phyloP scores from a whole-genome alignment of 2,329 filamentous ascomycete species.

The Fusarium dimerum region DNA sequence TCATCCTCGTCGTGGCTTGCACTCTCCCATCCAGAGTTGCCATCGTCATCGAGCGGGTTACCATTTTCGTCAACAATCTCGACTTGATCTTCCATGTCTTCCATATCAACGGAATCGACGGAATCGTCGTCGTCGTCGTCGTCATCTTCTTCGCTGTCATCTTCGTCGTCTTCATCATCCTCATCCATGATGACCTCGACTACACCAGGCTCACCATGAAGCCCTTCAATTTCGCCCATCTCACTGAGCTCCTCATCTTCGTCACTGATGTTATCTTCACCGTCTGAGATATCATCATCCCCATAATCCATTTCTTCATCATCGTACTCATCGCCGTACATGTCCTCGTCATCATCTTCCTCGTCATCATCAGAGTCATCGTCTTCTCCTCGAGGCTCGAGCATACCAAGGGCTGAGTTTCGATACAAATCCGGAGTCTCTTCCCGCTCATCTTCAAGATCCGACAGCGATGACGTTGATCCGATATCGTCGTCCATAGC shows the following conservation, averaged over 20 bases:
- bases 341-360: slow-evolving; percentile 77
- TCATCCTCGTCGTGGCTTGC: slow-evolving; percentile 59
- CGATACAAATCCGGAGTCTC: slow-evolving; percentile 97
- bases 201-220: slow-evolving; percentile 62
- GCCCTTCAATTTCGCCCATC: slow-evolving; percentile 82
- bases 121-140: slow-evolving; percentile 52
- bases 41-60: slow-evolving; percentile 60
- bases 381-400: slow-evolving; percentile 79
- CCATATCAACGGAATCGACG: slow-evolving; percentile 45
- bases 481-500: slow-evolving; percentile 83
- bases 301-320: slow-evolving; percentile 92
- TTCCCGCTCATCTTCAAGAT: slow-evolving; percentile 81
- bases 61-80: slow-evolving; percentile 66
- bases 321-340: slow-evolving; percentile 90
- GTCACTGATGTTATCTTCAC: slow-evolving; percentile 86
- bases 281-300: slow-evolving; percentile 79
- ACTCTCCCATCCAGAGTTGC: slow-evolving; percentile 62
- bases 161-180: slow-evolving; percentile 65
- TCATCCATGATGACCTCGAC: slow-evolving; percentile 80
- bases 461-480: slow-evolving; percentile 85
- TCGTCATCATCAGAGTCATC: slow-evolving; percentile 79
- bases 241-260: slow-evolving; percentile 81
- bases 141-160: slow-evolving; percentile 58
- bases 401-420: slow-evolving; percentile 92
- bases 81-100: slow-evolving; percentile 54